Evolutionary conservation across 1,284 basidiomycete species (phyloP).

Genomic region (Pseudozyma tsukubaensis): DNA sequence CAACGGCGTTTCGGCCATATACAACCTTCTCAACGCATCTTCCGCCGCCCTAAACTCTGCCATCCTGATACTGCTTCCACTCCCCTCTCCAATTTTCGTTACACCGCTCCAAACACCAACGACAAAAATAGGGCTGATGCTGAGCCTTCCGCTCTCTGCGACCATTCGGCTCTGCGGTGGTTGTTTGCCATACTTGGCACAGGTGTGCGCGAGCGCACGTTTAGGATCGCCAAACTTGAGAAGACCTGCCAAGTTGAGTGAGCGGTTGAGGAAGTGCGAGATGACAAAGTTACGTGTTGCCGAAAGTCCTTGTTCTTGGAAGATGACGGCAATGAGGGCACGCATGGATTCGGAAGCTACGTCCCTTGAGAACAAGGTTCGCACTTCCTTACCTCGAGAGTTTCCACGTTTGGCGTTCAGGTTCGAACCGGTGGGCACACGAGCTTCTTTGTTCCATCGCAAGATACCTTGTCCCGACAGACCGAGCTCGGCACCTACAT

Average conservation of each 20-base stretch:
- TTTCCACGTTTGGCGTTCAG: conserved; percentile 21
- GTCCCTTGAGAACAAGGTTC: conserved; percentile 55
- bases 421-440: conserved; percentile 22
- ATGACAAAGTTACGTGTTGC: conserved; percentile 53
- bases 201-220: conserved; percentile 65
- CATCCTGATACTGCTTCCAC: conserved; percentile 92
- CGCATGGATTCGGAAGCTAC: conserved; percentile 70
- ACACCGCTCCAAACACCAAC: conserved; percentile 91
- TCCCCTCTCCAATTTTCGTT: conserved; percentile 89
- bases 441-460: conserved; percentile 71
- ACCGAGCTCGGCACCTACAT: conserved; percentile 77
- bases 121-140: conserved; percentile 89
- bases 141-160: conserved; percentile 89
- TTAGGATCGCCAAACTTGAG: conserved; percentile 79
- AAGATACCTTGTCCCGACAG: conserved; percentile 63
- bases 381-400: conserved; percentile 7
- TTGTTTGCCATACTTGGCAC: conserved; percentile 63
- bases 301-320: conserved; percentile 70
- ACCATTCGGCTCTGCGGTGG: conserved; percentile 75
- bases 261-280: conserved; percentile 49
- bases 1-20: conserved; percentile 75
- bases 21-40: conserved; percentile 82
- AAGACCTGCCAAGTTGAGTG: conserved; percentile 77
- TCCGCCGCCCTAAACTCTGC: conserved; percentile 92
- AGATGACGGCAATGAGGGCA: conserved; percentile 73